Conservation (phyloP, 1,284 basidiomycete genomes). For the Laetiporus sulphureus region DNA sequence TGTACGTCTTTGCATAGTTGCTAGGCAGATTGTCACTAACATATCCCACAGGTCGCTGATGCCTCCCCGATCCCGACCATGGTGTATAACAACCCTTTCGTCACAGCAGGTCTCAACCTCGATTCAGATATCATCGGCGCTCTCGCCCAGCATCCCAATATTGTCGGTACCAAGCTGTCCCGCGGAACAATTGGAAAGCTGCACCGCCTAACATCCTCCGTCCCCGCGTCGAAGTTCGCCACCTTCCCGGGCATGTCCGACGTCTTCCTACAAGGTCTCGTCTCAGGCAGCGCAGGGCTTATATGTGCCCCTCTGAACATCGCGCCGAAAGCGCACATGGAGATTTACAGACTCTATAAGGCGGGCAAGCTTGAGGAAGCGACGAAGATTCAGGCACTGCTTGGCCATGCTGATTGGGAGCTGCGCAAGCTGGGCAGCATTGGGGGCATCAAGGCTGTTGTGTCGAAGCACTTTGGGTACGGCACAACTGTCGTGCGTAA, state of each 20-base stretch:
- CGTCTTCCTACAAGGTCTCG: conserved; percentile 60
- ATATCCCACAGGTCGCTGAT: conserved; percentile 60
- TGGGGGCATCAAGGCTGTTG: conserved; percentile 63
- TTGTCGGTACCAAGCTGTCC: conserved; percentile 85
- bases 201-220: conserved; percentile 59
- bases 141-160: conserved; percentile 78
- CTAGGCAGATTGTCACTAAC: conserved; percentile 9
- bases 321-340: conserved; percentile 65
- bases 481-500: conserved; percentile 52
- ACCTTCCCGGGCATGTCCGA: conserved; percentile 63
- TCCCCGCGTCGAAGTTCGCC: conserved; percentile 47
- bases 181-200: conserved; percentile 84
- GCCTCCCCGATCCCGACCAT: conserved; percentile 79
- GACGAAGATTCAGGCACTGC: conserved; percentile 58
- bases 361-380: conserved; percentile 61
- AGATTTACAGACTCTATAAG: conserved; percentile 52
- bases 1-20: not conserved
- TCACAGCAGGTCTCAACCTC: conserved; percentile 81
- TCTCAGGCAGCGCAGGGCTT: conserved; percentile 61
- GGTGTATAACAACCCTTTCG: conserved; percentile 87
- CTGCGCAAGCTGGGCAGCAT: conserved; percentile 67
- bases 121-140: conserved; percentile 75
- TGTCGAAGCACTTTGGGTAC: conserved; percentile 66
- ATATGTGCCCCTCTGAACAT: conserved; percentile 78
- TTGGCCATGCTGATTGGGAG: conserved; percentile 72